Evolutionary conservation across 202 grass and related monocot species (phyloP).

Genomic region (Schoenoplectus triqueter): DNA sequence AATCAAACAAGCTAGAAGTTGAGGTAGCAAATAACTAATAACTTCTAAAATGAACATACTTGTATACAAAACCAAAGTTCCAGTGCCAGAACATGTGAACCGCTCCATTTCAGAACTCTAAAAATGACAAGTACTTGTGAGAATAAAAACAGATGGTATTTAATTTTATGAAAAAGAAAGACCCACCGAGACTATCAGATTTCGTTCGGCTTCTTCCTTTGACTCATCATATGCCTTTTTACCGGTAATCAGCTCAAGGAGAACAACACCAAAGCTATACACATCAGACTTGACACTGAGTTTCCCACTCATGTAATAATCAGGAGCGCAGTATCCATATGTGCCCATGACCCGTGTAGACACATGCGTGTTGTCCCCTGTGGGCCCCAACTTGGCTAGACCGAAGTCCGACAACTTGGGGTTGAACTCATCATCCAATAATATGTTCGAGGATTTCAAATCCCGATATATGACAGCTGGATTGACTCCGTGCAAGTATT

Average conservation of each 20-base stretch:
- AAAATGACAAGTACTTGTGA: background rate
- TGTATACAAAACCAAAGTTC: conserved; percentile 13
- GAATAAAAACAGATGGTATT: background rate
- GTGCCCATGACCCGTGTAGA: conserved; percentile 76
- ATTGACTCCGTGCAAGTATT: conserved; percentile 65
- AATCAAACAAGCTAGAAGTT: background rate
- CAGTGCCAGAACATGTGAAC: background rate
- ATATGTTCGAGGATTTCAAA: conserved; percentile 72
- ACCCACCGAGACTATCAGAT: conserved; percentile 56
- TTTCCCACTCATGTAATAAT: conserved; percentile 61
- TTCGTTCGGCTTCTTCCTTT: conserved; percentile 36
- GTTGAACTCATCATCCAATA: conserved; percentile 57
- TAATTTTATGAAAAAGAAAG: background rate
- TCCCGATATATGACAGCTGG: conserved; percentile 76
- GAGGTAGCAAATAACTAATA: background rate
- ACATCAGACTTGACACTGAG: conserved; percentile 68
- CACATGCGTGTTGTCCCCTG: conserved; percentile 61
- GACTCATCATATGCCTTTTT: conserved; percentile 48
- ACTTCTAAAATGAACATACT: background rate
- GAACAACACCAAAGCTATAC: conserved; percentile 68
- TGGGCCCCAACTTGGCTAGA: conserved; percentile 62
- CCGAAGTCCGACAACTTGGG: conserved; percentile 71
- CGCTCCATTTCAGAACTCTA: background rate
- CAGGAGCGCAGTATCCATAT: conserved; percentile 62
- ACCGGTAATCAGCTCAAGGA: conserved; percentile 61